Evolutionary conservation across 2,329 filamentous ascomycete species (phyloP).

Genomic region (Fusarium hainanense): DNA sequence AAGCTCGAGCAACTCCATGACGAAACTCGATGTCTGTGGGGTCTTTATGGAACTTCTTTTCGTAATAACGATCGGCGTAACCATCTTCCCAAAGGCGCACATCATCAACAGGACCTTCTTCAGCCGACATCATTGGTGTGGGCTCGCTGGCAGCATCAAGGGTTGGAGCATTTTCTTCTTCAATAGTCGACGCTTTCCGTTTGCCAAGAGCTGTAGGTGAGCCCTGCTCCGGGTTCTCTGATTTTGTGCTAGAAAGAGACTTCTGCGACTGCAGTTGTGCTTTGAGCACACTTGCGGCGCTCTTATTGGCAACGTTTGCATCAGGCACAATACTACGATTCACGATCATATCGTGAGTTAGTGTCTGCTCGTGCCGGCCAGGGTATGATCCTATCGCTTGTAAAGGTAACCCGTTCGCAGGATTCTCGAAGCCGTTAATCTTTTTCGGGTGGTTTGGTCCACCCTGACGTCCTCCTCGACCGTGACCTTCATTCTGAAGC

Average conservation of each 20-base stretch:
- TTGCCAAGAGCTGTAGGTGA: conserved; percentile 71
- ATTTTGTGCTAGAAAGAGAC: conserved; percentile 28
- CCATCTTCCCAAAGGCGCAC: conserved; percentile 95
- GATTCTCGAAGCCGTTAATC: conserved; percentile 51
- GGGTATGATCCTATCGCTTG: conserved; percentile 62
- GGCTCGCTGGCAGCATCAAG: conserved; percentile 64
- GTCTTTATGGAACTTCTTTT: conserved; percentile 92
- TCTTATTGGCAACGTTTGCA: conserved; percentile 89
- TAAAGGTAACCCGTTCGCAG: conserved; percentile 49
- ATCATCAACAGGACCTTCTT: conserved; percentile 79
- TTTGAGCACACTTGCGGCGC: conserved; percentile 89
- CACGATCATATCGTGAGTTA: conserved; percentile 90
- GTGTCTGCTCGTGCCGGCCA: conserved; percentile 59
- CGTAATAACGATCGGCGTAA: conserved; percentile 95
- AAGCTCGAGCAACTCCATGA: conserved; percentile 87
- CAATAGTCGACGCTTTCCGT: conserved; percentile 79
- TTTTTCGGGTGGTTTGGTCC: conserved; percentile 31
- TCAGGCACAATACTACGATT: conserved; percentile 75
- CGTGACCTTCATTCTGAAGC: conserved; percentile 68
- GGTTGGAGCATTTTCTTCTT: conserved; percentile 70
- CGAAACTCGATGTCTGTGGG: conserved; percentile 86
- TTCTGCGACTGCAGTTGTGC: conserved; percentile 72
- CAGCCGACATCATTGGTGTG: conserved; percentile 59
- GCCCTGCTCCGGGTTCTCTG: conserved; percentile 48
- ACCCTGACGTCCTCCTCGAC: conserved; percentile 40